Evolutionary conservation across 192 early-diverging fungal genomes (phyloP).

Genomic region (Linnemannia schmuckeri): DNA sequence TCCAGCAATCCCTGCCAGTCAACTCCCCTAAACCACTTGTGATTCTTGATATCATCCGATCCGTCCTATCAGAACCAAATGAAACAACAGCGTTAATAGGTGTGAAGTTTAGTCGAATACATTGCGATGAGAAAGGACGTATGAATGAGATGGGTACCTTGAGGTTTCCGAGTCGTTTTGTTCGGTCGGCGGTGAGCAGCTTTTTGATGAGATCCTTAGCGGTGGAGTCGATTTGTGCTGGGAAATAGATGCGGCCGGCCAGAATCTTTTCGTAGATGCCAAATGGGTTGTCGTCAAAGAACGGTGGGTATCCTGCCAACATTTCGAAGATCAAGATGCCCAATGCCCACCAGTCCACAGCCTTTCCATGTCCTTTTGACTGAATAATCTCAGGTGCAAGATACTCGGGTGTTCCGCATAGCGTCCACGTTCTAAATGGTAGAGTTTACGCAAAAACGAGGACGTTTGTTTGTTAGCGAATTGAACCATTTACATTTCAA

Average conservation of each 20-base stretch:
- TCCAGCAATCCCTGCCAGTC: conserved; percentile 92
- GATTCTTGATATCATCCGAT: conserved; percentile 91
- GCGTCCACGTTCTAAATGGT: conserved; percentile 89
- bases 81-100: neutral
- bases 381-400: conserved; percentile 98
- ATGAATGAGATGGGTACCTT: conserved; percentile 54
- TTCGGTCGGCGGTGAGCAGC: conserved; percentile 91
- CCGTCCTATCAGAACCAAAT: conserved; percentile 69
- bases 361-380: conserved; percentile 95
- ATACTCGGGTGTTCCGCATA: conserved; percentile 99
- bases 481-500: neutral
- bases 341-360: conserved; percentile 99
- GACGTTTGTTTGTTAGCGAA: neutral
- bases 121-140: too few species aligned
- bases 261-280: conserved; percentile 99
- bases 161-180: conserved; percentile 95
- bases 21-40: conserved; percentile 94
- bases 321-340: conserved; percentile 99
- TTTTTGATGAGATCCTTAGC: conserved; percentile 93
- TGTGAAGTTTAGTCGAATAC: too few species aligned
- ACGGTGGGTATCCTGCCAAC: conserved; percentile 97
- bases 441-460: neutral
- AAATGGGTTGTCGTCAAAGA: conserved; percentile 98
- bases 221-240: conserved; percentile 84
- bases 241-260: conserved; percentile 89